Evolutionary conservation across 306 rosid species (phyloP), one percentile per base, ranked within the genome.

Genomic region (Biancaea sappan): DNA sequence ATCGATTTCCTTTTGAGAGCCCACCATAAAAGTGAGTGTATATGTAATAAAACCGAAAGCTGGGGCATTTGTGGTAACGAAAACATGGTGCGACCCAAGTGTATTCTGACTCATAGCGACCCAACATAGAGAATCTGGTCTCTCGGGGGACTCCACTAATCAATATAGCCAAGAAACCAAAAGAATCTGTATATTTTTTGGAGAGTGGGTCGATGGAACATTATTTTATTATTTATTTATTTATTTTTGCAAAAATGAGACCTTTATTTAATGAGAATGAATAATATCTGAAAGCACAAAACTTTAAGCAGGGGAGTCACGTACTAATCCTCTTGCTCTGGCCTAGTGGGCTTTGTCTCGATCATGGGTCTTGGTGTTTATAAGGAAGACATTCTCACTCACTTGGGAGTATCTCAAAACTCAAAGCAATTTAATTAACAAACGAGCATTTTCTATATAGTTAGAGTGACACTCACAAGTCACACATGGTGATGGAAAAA

Each of bases 61-160:
- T 14, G 21, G 12, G 71, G 66, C 12, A 21, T 29, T 24, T 52
- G 68, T 58, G 48, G 34, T 51, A 48, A n/a, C n/a, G n/a, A n/a
- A 68, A 28, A 41, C 59, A 29, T 21, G 32, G n/a, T 19, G 70
- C 8, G 26, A 24, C 47, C 63, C 24, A 66, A 67, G 84, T 80
- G 84, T 53, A 52, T 16, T 80, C 84, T 80, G 84, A 80, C 73
- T 75, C 84, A 44, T 46, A 8, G 16, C 40, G 43, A 47, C 34
- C 3, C 46, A 76, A 28, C 59, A 13, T 18, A 46, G 8, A 60
- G 28, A 65, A 35, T 21, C 12, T 16, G 24, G 32, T 26, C 73
- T 78, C 18, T n/a, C n/a, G 71, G 67, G 59, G 48, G 37, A 41
- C 35, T 69, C 84, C 84, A 75, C 81, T 76, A 53, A 61, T 8